phyloP scores from a whole-genome alignment of 169 alveolate genomes.

The Plasmodium cynomolgi region DNA sequence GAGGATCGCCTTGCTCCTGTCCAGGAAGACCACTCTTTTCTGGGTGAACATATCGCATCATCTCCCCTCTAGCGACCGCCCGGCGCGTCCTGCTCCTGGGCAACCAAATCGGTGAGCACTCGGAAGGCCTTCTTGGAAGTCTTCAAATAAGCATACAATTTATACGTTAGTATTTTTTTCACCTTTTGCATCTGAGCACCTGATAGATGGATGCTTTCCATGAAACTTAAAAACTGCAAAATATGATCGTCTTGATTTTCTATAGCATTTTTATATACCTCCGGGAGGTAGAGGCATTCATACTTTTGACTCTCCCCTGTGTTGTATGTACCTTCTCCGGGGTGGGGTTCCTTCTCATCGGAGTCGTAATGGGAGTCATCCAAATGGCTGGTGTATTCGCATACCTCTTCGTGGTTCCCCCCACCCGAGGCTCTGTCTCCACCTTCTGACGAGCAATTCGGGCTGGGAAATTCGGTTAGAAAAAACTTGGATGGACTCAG shows the following conservation, averaged over 20 bases:
- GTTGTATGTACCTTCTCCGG: conserved; percentile 15
- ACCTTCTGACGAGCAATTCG: neutral
- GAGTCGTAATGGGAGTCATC: neutral
- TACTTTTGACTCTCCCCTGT: neutral
- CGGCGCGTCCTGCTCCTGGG: neutral
- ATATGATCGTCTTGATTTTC: conserved; percentile 36
- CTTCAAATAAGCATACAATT: conserved; percentile 38
- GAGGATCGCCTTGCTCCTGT: neutral
- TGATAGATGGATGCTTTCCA: conserved; percentile 31
- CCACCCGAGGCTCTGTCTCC: neutral
- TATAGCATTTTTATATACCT: conserved; percentile 60
- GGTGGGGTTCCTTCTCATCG: neutral
- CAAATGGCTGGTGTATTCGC: neutral
- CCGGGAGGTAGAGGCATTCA: conserved; percentile 58
- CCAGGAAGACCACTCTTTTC: neutral
- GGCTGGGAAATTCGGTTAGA: conserved; percentile 11
- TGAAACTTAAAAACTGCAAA: conserved; percentile 17
- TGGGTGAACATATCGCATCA: neutral
- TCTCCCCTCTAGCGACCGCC: neutral
- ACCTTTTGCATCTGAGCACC: conserved; percentile 33
- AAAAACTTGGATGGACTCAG: conserved; percentile 49
- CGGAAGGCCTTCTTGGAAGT: conserved; percentile 32
- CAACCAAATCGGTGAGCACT: neutral
- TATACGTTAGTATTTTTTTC: conserved; percentile 54
- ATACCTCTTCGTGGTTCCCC: neutral